These are phyloP conservation scores for Taphrina communis DNA, from an alignment of 1,139 yeast genomes.

Conservation along the genomic window DNA sequence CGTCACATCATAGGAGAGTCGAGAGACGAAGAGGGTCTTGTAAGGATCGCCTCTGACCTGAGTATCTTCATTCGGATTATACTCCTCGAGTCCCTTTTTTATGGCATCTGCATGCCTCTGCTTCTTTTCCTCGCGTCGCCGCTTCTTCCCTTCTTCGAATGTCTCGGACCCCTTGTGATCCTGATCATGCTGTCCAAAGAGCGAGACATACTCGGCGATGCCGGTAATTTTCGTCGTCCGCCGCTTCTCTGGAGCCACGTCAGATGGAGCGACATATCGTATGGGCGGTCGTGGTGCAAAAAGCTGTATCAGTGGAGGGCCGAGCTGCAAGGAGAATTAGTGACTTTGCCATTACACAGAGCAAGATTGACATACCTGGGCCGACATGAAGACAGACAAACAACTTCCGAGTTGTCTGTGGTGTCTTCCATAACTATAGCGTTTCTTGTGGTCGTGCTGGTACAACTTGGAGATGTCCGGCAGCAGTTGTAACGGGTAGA, in stretches of 20 bases:
- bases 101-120: conserved; percentile 50
- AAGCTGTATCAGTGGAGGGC: conserved; percentile 54
- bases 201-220: conserved; percentile 55
- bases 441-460: background rate
- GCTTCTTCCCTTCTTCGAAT: conserved; percentile 52
- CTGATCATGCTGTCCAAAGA: conserved; percentile 53
- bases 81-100: conserved; percentile 55
- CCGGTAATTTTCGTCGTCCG: conserved; percentile 62
- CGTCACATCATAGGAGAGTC: conserved; percentile 68
- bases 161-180: conserved; percentile 53
- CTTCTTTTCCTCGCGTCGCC: conserved; percentile 51
- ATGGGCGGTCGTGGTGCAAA: conserved; percentile 77
- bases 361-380: conserved; percentile 20
- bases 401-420: too few species aligned
- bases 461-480: background rate
- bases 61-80: conserved; percentile 61
- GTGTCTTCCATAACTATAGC: background rate
- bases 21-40: conserved; percentile 75
- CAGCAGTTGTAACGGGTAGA: background rate
- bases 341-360: background rate
- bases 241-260: conserved; percentile 61
- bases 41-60: conserved; percentile 76
- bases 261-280: conserved; percentile 61
- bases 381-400: conserved; percentile 8
- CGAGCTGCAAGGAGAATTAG: conserved; percentile 56